phyloP scores from a whole-genome alignment of 805 yeast genomes.

The Kazachstania kunashirensis region DNA sequence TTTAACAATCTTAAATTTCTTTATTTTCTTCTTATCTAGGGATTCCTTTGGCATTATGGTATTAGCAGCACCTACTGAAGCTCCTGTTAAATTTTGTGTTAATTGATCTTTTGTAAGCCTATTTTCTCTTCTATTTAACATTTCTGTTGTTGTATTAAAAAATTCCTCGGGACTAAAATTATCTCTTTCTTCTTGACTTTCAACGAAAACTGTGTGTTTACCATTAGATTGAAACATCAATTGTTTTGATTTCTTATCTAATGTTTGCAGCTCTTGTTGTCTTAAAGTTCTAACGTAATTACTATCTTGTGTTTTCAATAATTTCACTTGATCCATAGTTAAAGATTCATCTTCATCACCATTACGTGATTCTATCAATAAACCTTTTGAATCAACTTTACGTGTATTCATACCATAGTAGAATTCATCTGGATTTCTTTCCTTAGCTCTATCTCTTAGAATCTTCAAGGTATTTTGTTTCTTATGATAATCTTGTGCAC shows the following conservation, averaged over 20 bases:
- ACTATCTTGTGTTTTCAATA: conserved; percentile 83
- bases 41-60: conserved; percentile 31
- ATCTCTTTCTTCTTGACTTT: conserved; percentile 44
- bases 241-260: conserved; percentile 40
- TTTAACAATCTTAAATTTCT: conserved; percentile 50
- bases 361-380: conserved; percentile 50
- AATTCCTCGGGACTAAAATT: conserved; percentile 52
- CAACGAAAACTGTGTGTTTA: conserved; percentile 80
- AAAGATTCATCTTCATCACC: conserved; percentile 41
- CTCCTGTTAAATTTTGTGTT: conserved; percentile 23
- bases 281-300: conserved; percentile 75
- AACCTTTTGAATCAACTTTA: conserved; percentile 61
- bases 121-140: conserved; percentile 60
- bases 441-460: conserved; percentile 59
- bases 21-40: conserved; percentile 45
- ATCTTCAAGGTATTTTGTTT: conserved; percentile 56
- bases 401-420: conserved; percentile 82
- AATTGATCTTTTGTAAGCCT: conserved; percentile 57
- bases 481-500: conserved; percentile 57
- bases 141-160: conserved; percentile 60
- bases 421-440: conserved; percentile 88
- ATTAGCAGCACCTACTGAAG: conserved; percentile 14
- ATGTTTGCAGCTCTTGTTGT: conserved; percentile 55
- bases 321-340: conserved; percentile 64
- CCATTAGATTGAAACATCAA: conserved; percentile 51